Conservation (phyloP, 208 protist genomes). For the Trypanosoma conorhini region DNA sequence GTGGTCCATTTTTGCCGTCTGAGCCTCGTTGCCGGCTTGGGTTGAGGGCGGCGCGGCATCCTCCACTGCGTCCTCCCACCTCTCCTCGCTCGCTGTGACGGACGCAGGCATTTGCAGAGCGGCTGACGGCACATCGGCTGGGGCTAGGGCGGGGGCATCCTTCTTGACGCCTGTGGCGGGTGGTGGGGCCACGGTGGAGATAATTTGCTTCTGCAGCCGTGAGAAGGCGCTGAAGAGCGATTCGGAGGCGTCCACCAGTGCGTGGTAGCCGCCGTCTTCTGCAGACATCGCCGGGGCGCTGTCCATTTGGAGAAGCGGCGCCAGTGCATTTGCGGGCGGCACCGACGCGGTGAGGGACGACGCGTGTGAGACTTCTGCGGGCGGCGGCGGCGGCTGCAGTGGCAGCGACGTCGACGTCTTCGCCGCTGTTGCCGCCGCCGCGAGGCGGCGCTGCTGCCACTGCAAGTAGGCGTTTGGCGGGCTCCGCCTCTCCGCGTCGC, state of each 20-base stretch:
- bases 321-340: conserved; percentile 10
- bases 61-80: conserved; percentile 17
- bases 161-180: conserved; percentile 12
- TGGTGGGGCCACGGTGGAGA: conserved; percentile 37
- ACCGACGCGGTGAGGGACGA: background rate
- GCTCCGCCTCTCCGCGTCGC: background rate
- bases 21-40: background rate
- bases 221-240: conserved; percentile 44
- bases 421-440: conserved; percentile 4
- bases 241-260: conserved; percentile 24
- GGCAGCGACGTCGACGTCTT: background rate
- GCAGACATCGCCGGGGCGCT: background rate
- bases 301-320: conserved; percentile 15
- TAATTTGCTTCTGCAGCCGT: conserved; percentile 35
- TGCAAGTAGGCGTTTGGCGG: conserved; percentile 6
- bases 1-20: background rate
- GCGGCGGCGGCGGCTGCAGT: background rate
- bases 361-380: background rate
- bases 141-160: background rate
- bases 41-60: background rate
- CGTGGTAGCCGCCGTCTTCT: background rate
- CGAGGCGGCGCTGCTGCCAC: conserved; percentile 25
- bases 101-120: background rate
- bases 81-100: background rate
- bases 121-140: background rate